Evolutionary conservation across 2,329 filamentous ascomycete species (phyloP).

Genomic region (Cytospora piceicola): DNA sequence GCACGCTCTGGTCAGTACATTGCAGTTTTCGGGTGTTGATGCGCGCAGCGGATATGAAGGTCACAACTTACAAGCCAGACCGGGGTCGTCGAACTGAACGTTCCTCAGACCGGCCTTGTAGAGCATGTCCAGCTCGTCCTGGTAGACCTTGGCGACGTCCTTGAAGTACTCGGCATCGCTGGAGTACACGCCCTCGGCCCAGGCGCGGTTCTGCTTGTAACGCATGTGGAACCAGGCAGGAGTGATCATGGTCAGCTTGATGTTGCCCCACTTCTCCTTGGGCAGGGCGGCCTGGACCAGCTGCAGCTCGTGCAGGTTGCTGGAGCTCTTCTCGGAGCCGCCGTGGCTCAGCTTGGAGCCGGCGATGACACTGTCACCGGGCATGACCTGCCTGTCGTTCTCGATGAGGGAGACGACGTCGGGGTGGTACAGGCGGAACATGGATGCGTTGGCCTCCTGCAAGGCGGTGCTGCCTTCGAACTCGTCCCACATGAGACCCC

Average conservation of each 20-base stretch:
- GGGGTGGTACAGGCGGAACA: slow-evolving; percentile 60
- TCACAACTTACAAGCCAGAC: slow-evolving; percentile 62
- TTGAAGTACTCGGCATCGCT: slow-evolving; percentile 66
- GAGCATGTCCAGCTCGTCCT: slow-evolving; percentile 62
- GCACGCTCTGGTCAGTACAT: slow-evolving; percentile 6
- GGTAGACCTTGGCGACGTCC: slow-evolving; percentile 68
- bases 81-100: slow-evolving; percentile 70
- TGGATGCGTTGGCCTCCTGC: slow-evolving; percentile 53
- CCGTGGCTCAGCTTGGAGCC: slow-evolving; percentile 50
- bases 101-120: slow-evolving; percentile 67
- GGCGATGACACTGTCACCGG: slow-evolving; percentile 59
- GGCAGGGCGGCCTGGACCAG: slow-evolving; percentile 52
- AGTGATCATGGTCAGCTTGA: slow-evolving; percentile 60
- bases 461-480: slow-evolving; percentile 54
- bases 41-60: background rate
- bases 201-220: slow-evolving; percentile 61
- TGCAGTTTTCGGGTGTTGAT: background rate
- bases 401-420: slow-evolving; percentile 59
- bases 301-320: slow-evolving; percentile 55
- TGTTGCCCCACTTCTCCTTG: slow-evolving; percentile 52
- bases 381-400: slow-evolving; percentile 57
- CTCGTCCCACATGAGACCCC: slow-evolving; percentile 59
- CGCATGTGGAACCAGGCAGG: slow-evolving; percentile 58
- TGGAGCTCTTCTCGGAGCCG: slow-evolving; percentile 45
- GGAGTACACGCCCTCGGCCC: slow-evolving; percentile 58